phyloP scores from a whole-genome alignment of 148 eudicot species.

The Heliosperma pusillum region DNA sequence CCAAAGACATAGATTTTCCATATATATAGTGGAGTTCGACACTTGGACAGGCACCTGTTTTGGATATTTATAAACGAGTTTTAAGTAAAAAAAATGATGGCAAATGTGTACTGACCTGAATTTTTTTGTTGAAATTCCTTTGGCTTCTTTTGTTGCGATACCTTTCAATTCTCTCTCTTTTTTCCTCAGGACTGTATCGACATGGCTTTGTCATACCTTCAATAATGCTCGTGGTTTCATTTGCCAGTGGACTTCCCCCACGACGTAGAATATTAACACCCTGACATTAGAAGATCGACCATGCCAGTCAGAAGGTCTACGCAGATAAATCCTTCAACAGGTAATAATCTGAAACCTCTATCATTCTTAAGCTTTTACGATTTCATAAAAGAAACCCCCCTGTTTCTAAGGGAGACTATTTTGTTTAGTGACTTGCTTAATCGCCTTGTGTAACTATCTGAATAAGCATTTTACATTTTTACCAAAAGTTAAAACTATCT shows the following conservation, averaged over 20 bases:
- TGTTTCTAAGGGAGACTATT: neutral
- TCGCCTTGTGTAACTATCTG: too few relatives aligned
- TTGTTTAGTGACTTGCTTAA: too few relatives aligned
- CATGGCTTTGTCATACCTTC: slow-evolving; percentile 74
- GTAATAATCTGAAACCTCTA: neutral
- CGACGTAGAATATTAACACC: slow-evolving; percentile 35
- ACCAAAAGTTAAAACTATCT: neutral
- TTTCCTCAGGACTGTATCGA: slow-evolving; percentile 81
- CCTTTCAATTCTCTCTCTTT: slow-evolving; percentile 75
- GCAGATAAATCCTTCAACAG: slow-evolving; percentile 1
- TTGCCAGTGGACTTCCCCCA: slow-evolving; percentile 57
- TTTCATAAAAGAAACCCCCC: neutral
- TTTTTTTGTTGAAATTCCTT: slow-evolving; percentile 90
- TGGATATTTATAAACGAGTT: neutral
- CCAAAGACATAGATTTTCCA: neutral
- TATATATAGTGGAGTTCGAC: neutral
- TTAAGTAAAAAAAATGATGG: neutral
- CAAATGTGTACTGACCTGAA: slow-evolving; percentile 50
- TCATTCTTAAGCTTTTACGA: neutral
- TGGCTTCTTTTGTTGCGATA: slow-evolving; percentile 79
- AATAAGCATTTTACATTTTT: too few relatives aligned
- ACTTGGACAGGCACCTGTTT: neutral
- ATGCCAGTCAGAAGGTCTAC: slow-evolving; percentile 8
- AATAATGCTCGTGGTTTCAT: slow-evolving; percentile 49
- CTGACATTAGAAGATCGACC: slow-evolving; percentile 31